Conservation (phyloP, 176 grass and related monocot species). For the Canna indica region DNA sequence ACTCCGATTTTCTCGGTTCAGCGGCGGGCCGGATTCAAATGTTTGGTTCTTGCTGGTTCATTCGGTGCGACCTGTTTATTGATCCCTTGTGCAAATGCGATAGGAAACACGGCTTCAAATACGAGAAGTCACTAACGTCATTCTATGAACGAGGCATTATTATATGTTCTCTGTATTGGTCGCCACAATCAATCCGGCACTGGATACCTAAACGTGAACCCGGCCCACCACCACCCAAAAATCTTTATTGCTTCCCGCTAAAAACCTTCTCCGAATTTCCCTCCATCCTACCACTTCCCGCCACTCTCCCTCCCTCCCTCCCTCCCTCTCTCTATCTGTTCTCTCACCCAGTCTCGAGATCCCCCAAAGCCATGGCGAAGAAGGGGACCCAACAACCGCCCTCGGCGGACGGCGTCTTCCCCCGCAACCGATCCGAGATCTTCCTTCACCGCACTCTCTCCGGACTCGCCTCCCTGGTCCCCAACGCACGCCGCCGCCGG, state of each 20-base stretch:
- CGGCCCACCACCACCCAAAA: no score
- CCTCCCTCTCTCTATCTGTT: neutral
- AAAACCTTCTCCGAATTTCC: conserved; percentile 11
- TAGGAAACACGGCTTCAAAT: no score
- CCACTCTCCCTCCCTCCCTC: neutral
- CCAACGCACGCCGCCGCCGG: neutral
- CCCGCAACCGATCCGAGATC: conserved; percentile 11
- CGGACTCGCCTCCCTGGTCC: conserved; percentile 15
- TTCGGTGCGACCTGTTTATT: no score
- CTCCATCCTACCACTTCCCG: neutral
- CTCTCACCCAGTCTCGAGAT: neutral
- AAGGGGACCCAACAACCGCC: neutral
- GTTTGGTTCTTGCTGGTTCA: no score
- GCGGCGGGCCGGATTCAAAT: no score
- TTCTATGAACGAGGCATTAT: no score
- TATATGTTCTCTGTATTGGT: no score
- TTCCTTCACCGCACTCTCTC: conserved; percentile 22
- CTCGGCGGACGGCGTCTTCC: neutral
- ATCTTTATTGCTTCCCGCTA: conserved; percentile 32
- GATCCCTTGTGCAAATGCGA: no score
- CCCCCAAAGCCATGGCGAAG: conserved; percentile 14
- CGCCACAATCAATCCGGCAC: no score
- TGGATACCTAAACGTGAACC: no score
- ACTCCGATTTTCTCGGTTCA: no score
- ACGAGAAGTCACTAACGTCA: no score